Percentiles rank a stretch among this genome's conserved stretches.
Evolutionary conservation across 2,329 filamentous ascomycete species (phyloP).

Genomic region (Aspergillus candidus): DNA sequence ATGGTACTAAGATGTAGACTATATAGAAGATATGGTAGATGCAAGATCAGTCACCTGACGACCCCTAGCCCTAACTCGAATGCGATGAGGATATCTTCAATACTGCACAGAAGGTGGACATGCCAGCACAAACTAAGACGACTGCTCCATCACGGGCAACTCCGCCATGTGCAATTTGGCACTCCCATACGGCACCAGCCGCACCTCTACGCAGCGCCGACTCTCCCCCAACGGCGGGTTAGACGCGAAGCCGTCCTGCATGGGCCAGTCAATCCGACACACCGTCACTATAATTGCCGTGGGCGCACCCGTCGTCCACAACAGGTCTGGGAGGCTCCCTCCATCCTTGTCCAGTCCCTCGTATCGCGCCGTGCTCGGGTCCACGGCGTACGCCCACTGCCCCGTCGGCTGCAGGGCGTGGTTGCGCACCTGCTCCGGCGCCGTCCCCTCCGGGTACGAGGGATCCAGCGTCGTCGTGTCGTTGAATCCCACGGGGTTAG

Average conservation of each 20-base stretch:
- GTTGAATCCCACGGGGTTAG: constrained; percentile 32
- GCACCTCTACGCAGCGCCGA: constrained; percentile 31
- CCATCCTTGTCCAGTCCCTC: constrained; percentile 13
- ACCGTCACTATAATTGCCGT: constrained; percentile 33
- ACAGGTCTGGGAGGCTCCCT: constrained; percentile 15
- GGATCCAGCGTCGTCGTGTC: constrained; percentile 8
- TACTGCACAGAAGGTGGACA: no score
- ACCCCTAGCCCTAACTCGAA: no score
- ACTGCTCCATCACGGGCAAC: constrained; percentile 22
- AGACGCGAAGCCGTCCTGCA: constrained; percentile 30
- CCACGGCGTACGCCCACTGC: constrained; percentile 26
- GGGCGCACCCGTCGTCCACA: constrained; percentile 30
- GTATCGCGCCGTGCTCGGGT: constrained; percentile 30
- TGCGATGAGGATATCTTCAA: no score
- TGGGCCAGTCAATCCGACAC: constrained; percentile 37
- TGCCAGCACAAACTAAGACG: no score
- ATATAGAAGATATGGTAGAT: no score
- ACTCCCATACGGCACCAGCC: constrained; percentile 43
- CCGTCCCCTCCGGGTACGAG: constrained; percentile 16
- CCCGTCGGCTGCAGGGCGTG: constrained; percentile 31
- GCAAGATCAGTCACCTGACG: no score
- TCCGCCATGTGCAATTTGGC: constrained; percentile 45
- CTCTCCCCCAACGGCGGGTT: constrained; percentile 28
- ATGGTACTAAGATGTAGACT: no score
- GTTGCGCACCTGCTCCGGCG: constrained; percentile 25